phyloP scores from a whole-genome alignment of 2,329 filamentous ascomycete genomes.

The Rutstroemia sp. region DNA sequence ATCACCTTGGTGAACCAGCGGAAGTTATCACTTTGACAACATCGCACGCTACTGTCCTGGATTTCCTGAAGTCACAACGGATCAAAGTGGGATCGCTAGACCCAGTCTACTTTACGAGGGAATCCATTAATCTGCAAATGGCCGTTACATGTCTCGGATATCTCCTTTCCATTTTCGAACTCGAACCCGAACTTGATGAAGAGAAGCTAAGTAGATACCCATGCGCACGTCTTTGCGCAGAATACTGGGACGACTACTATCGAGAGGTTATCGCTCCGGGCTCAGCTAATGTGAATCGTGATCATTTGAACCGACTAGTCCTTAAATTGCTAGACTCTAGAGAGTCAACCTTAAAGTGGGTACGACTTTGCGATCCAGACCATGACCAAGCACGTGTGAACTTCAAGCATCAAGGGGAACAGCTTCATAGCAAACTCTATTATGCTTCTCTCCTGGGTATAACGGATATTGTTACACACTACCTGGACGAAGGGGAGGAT shows the following conservation, averaged over 20 bases:
- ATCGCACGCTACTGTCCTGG: background rate
- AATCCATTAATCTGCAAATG: background rate
- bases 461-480: background rate
- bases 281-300: background rate
- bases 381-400: background rate
- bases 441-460: background rate
- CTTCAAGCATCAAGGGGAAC: background rate
- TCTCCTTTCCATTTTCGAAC: background rate
- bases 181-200: background rate
- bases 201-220: background rate
- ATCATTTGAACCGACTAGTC: background rate
- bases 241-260: background rate
- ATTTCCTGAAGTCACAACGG: background rate
- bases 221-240: background rate
- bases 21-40: background rate
- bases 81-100: background rate
- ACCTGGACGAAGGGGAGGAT: background rate
- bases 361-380: background rate
- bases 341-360: background rate
- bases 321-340: background rate
- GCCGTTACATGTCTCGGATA: background rate
- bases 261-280: background rate
- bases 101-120: background rate
- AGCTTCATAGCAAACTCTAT: background rate
- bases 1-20: background rate